These are phyloP conservation scores for Mycena olivaceomarginata DNA, from an alignment of 768 basidiomycete genomes.

Conservation along the genomic window DNA sequence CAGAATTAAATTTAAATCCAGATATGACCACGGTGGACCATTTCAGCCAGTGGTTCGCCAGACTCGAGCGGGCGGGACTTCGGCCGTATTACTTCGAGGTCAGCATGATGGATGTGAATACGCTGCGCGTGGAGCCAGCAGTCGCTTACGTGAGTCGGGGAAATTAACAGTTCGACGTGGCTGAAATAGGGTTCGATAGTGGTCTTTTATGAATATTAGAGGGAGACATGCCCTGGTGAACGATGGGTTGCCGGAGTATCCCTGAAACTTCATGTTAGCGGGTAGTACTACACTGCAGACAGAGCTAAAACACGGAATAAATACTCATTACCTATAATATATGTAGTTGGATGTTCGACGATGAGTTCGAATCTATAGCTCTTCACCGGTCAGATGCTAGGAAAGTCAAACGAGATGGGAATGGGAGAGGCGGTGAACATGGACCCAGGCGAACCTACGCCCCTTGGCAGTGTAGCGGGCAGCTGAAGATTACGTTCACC, in stretches of 20 bases:
- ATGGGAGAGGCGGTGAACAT: no score
- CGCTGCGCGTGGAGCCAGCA: constrained; percentile 30
- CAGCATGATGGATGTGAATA: constrained; percentile 42
- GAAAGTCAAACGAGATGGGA: no score
- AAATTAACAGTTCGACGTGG: neutral
- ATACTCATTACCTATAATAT: no score
- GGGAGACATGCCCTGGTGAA: constrained; percentile 39
- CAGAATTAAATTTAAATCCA: neutral
- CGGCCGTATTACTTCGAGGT: constrained; percentile 39
- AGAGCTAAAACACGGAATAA: no score
- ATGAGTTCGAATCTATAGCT: no score
- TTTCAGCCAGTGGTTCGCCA: constrained; percentile 33
- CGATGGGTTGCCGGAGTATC: constrained; percentile 38
- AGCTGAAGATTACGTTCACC: no score
- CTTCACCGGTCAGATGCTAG: no score
- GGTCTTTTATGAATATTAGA: constrained; percentile 40
- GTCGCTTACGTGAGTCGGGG: constrained; percentile 35
- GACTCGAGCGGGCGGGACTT: constrained; percentile 38
- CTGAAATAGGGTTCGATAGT: neutral
- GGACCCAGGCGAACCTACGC: no score
- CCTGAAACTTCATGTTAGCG: neutral
- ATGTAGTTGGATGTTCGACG: no score
- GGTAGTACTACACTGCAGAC: no score
- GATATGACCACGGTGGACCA: constrained; percentile 43
- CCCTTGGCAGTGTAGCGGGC: no score